Percentiles rank a stretch among this genome's conserved stretches.
These are phyloP conservation scores for Royoungia palumana DNA, from an alignment of 768 basidiomycete species.

Conservation along the genomic window DNA sequence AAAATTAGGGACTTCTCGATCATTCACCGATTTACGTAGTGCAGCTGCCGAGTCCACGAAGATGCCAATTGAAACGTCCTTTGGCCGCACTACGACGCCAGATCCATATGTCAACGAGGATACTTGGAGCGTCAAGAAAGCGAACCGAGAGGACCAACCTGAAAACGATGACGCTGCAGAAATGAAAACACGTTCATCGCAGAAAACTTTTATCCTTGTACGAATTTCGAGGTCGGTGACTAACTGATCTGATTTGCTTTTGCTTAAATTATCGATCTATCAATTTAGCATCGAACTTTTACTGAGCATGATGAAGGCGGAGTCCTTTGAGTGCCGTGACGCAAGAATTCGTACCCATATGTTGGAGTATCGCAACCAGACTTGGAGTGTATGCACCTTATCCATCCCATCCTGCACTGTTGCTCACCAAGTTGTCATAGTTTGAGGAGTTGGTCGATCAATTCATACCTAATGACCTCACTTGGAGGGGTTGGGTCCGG, in stretches of 20 bases:
- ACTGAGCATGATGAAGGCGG: constrained; percentile 76
- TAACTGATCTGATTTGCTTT: constrained; percentile 4
- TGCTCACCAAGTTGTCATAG: constrained; percentile 33
- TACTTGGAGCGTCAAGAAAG: constrained; percentile 15
- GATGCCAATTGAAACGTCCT: constrained; percentile 7
- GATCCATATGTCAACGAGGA: constrained; percentile 23
- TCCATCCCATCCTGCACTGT: constrained; percentile 1
- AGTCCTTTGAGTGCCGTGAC: constrained; percentile 80
- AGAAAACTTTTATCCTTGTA: constrained; percentile 82
- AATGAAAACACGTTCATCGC: constrained; percentile 76
- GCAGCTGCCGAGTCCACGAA: constrained; percentile 37
- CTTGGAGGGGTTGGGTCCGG: constrained; percentile 79
- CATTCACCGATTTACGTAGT: constrained; percentile 65
- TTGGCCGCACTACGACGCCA: constrained; percentile 10
- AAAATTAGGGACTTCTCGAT: constrained; percentile 58
- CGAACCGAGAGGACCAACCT: constrained; percentile 16
- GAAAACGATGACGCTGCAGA: constrained; percentile 62
- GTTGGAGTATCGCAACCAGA: constrained; percentile 78
- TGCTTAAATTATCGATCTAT: constrained; percentile 12
- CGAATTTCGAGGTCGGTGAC: constrained; percentile 60
- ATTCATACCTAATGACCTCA: constrained; percentile 74
- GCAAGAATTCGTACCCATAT: constrained; percentile 77
- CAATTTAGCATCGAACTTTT: constrained; percentile 59
- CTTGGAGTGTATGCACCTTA: constrained; percentile 63
- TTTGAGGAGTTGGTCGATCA: constrained; percentile 78